phyloP scores from a whole-genome alignment of 2,329 filamentous ascomycete genomes.

The Fusarium sacchari region DNA sequence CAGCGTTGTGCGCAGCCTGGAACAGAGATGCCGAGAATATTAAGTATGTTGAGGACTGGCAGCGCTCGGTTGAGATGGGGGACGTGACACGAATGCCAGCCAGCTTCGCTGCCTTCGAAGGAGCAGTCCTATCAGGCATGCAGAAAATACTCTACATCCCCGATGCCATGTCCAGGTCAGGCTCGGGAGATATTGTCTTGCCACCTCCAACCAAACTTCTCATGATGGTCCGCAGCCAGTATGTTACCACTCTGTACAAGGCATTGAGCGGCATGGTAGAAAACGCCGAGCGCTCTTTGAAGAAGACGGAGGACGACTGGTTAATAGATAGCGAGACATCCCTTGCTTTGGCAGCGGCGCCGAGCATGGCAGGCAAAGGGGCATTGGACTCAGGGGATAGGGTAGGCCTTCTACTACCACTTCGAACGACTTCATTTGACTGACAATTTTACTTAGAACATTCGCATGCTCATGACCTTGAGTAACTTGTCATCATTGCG shows the following conservation, averaged over 20 bases:
- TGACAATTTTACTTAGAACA: slow-evolving; percentile 67
- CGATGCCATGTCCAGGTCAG: slow-evolving; percentile 81
- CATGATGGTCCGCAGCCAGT: slow-evolving; percentile 90
- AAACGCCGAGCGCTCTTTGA: slow-evolving; percentile 83
- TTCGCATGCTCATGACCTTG: slow-evolving; percentile 92
- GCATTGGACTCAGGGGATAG: slow-evolving; percentile 66
- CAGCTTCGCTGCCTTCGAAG: slow-evolving; percentile 87
- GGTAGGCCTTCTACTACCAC: slow-evolving; percentile 52
- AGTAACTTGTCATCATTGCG: slow-evolving; percentile 90
- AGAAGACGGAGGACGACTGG: slow-evolving; percentile 72
- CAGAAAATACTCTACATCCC: slow-evolving; percentile 96
- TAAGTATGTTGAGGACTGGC: slow-evolving; percentile 94
- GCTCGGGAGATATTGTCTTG: slow-evolving; percentile 79
- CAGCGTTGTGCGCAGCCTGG: slow-evolving; percentile 90
- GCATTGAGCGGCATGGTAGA: slow-evolving; percentile 96
- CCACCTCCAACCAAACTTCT: slow-evolving; percentile 88
- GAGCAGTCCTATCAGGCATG: slow-evolving; percentile 82
- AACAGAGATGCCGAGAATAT: slow-evolving; percentile 92
- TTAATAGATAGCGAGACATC: slow-evolving; percentile 59
- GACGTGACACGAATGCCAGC: slow-evolving; percentile 93
- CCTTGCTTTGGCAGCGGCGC: slow-evolving; percentile 48
- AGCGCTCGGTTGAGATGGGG: slow-evolving; percentile 79
- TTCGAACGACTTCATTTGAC: background rate
- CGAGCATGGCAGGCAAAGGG: slow-evolving; percentile 54
- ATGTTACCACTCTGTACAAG: slow-evolving; percentile 93